Evolutionary conservation across 148 eudicot genomes (phyloP), one percentile per base, ranked within the genome.

Genomic region (Rhododendron vialii): DNA sequence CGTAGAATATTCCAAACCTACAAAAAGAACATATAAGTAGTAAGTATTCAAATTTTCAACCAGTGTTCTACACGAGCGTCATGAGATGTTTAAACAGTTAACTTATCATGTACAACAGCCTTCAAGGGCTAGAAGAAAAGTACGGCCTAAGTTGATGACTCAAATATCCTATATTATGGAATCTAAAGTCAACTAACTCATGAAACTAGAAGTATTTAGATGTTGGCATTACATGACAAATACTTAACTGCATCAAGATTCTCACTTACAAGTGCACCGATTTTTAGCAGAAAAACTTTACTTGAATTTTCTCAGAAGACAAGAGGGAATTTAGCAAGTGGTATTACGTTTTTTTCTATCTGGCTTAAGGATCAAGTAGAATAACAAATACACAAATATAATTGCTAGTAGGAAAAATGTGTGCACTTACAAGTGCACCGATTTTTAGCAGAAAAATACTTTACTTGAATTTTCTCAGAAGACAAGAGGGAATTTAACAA

Each of bases 1-100:
- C 86, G 91, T 78, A 92, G 86, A 71, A 88, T 92, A 84, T 87
- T 90, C 94, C 88, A 92, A 82, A 92, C 92, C 94, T 92, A 86
- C 53, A 20, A 85, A 88, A 86, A 86, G 67, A 85, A 86, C 74
- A 83, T 45, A 84, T 47, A 79, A 53, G 71, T 84, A 53, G 81
- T 84, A 65, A 53, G 28, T 57, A 82, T 55, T 83, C 33, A 5
- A 78, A 51, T 35, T 28, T 73, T 74, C 20, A 53, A 36, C 35
- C 7, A 30, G n/a, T 7, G 22, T 15, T 24, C 33, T n/a, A 76
- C 69, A 71, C 43, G n/a, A 65, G 36, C 63, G 43, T 50, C 73
- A 69, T 33, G 73, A 78, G 48, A 83, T 48, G 35, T 78, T 55
- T 53, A 14, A 67, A 45, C 84, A 30, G 59, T 15, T 5, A 45